Base-by-base conservation (phyloP, 257 asterid genomes). In the Gardenia jasminoides region DNA sequence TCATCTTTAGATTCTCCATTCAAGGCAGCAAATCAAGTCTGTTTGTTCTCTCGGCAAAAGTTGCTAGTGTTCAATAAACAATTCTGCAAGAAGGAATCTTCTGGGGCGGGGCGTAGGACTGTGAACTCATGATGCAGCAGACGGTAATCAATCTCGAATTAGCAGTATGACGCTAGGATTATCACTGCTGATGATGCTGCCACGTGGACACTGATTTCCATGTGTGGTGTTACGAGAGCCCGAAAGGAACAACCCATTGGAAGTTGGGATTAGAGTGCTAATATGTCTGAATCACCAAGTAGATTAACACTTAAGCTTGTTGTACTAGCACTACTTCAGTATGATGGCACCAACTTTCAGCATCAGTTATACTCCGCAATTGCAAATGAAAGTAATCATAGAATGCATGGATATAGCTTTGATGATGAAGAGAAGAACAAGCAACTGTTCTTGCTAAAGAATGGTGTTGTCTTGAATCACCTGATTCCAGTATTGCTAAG, bases 401-500 rank as follows among this genome's bases (percentile, higher is more conserved):
- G 16, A 13, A 68, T 68, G 7, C 52, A 39, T 68, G 41, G 16
- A 71, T 46, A 33, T 3, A n/a, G 20, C 64, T 26, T 72, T 20
- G 16, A 66, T 26, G 56, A 50, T 62, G 26, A 46, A 26, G 31
- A 33, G 43, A 66, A 16, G 9, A 66, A 76, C 76, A 66, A 70
- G 48, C 41, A 54, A 72, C 15, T 19, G 48, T 74, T 41, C 69
- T 65, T 77, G 80, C 78, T 54, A 80, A 85, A 83, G 82, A 83
- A 78, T 84, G 68, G 58, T 48, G 47, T 65, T 36, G 74, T 64
- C 72, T 52, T 39, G 75, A 62, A 70, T 76, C 70, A 77, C 59
- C 78, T 54, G 26, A 43, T 80, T 48, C 65, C 77, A 81, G 74
- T 62, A 31, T 74, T 50, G 82, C 61, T 36, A 72, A 77, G 46